phyloP scores from a whole-genome alignment of 352 stramenopile genomes.

The Pythium monospermum region DNA sequence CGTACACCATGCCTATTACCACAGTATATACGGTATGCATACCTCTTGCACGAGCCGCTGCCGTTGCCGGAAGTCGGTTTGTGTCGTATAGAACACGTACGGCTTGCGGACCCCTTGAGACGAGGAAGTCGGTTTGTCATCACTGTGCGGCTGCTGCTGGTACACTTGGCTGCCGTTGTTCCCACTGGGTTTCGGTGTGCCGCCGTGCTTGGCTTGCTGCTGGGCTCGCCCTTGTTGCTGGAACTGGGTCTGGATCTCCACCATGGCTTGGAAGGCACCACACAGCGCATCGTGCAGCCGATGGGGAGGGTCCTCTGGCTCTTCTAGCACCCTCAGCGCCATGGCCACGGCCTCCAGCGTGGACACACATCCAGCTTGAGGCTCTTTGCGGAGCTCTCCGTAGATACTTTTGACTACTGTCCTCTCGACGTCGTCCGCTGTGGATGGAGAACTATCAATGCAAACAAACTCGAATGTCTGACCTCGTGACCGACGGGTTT shows the following conservation, averaged over 20 bases:
- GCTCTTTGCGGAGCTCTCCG: constrained; percentile 57
- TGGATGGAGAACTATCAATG: constrained; percentile 12
- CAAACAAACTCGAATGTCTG: constrained; percentile 45
- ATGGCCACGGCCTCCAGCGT: constrained; percentile 65
- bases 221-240: constrained; percentile 11
- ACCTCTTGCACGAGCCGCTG: constrained; percentile 53
- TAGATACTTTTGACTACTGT: constrained; percentile 42
- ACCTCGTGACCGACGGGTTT: constrained; percentile 18
- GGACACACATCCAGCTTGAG: constrained; percentile 67
- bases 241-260: constrained; percentile 48
- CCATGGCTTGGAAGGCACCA: constrained; percentile 49
- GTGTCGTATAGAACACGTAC: constrained; percentile 59
- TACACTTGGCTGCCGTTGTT: constrained; percentile 14
- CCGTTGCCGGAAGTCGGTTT: constrained; percentile 51
- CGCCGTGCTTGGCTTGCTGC: constrained; percentile 12
- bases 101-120: constrained; percentile 18
- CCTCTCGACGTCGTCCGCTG: background rate
- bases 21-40: background rate
- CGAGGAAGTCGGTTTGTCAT: background rate
- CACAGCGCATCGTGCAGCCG: constrained; percentile 28
- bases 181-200: constrained; percentile 11
- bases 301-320: constrained; percentile 3
- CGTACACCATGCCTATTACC: background rate
- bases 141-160: background rate
- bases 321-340: constrained; percentile 42